Evolutionary conservation across 2,329 filamentous ascomycete species (phyloP).

Genomic region (Pestalotiopsis sp.): DNA sequence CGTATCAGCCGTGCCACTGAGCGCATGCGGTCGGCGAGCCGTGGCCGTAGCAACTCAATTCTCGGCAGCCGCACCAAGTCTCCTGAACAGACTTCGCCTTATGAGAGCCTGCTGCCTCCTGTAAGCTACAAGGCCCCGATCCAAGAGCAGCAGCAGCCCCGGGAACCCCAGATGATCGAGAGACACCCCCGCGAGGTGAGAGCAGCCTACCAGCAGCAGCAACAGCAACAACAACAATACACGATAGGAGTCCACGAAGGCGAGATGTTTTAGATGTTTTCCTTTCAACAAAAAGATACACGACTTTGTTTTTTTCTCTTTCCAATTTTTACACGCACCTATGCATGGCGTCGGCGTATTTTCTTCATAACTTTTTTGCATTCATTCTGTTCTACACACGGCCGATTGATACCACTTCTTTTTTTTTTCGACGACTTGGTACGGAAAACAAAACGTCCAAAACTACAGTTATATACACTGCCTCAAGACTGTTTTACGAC

Average conservation of each 20-base stretch:
- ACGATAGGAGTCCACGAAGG: slow-evolving; percentile 55
- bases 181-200: slow-evolving; percentile 40
- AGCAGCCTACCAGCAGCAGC: slow-evolving; percentile 35
- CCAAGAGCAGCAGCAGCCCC: not conserved
- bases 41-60: slow-evolving; percentile 50
- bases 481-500: not conserved
- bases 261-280: slow-evolving; percentile 54
- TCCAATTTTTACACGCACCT: slow-evolving; percentile 16
- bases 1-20: slow-evolving; percentile 62
- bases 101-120: slow-evolving; percentile 39
- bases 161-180: slow-evolving; percentile 23
- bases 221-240: slow-evolving; percentile 35
- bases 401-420: slow-evolving; percentile 29
- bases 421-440: not conserved
- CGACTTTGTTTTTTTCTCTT: slow-evolving; percentile 20
- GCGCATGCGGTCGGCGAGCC: slow-evolving; percentile 62
- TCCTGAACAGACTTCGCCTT: slow-evolving; percentile 38
- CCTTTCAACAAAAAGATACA: slow-evolving; percentile 15
- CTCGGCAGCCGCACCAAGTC: slow-evolving; percentile 38
- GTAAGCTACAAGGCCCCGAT: slow-evolving; percentile 30
- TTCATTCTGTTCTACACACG: slow-evolving; percentile 7
- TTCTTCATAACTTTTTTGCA: slow-evolving; percentile 3
- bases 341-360: slow-evolving; percentile 41
- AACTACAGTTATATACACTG: slow-evolving; percentile 6
- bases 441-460: not conserved